Evolutionary conservation across 1,139 yeast species (phyloP).

Genomic region (Lodderomyces beijingensis): DNA sequence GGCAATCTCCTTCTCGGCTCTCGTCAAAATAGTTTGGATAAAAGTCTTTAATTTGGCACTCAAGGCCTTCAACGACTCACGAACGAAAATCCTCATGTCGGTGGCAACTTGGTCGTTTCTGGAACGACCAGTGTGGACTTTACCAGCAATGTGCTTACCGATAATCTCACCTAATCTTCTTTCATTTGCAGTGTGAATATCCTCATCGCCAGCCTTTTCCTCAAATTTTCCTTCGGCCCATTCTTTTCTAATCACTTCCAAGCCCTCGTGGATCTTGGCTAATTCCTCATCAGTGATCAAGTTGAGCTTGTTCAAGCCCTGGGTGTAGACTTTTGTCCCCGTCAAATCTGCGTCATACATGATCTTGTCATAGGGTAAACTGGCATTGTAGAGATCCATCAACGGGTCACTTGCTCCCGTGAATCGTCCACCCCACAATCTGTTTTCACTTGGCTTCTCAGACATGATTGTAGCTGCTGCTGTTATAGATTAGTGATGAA

Average conservation of each 20-base stretch:
- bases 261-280: constrained; percentile 74
- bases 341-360: constrained; percentile 93
- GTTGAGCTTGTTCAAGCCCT: constrained; percentile 77
- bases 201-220: constrained; percentile 93
- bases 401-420: constrained; percentile 96
- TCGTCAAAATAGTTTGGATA: constrained; percentile 59
- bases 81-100: constrained; percentile 91
- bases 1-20: constrained; percentile 84
- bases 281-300: constrained; percentile 71
- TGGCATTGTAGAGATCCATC: constrained; percentile 96
- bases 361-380: constrained; percentile 89
- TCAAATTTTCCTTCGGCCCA: constrained; percentile 75
- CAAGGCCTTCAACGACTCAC: constrained; percentile 65
- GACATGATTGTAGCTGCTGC: constrained; percentile 14
- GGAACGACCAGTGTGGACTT: constrained; percentile 97
- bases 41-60: constrained; percentile 56
- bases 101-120: constrained; percentile 99
- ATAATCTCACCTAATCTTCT: constrained; percentile 94
- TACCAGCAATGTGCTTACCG: constrained; percentile 91
- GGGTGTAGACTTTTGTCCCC: constrained; percentile 90
- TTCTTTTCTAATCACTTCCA: constrained; percentile 65
- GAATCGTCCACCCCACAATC: constrained; percentile 98
- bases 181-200: constrained; percentile 97
- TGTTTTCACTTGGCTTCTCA: constrained; percentile 47
- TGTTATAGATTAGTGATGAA: no score